Evolutionary conservation across 208 protist species (phyloP).

Genomic region (Paratrypanosoma confusum): DNA sequence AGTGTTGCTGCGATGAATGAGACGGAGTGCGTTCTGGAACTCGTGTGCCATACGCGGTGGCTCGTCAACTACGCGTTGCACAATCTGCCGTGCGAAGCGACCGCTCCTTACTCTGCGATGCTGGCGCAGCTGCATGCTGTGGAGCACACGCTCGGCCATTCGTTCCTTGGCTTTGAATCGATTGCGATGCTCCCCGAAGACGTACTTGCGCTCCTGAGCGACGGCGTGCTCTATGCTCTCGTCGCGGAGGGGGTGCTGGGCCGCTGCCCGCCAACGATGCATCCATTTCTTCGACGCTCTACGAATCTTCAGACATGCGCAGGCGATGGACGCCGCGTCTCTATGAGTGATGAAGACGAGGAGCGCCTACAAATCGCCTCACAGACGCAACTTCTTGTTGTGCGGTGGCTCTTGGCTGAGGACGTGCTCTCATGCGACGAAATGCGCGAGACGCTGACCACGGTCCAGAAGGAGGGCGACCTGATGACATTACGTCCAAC

Average conservation of each 20-base stretch:
- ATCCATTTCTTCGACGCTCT: constrained; percentile 41
- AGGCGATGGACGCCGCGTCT: neutral
- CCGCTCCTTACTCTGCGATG: constrained; percentile 29
- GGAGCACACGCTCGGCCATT: constrained; percentile 7
- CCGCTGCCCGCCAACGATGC: constrained; percentile 58
- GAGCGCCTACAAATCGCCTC: neutral
- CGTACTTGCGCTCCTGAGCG: constrained; percentile 25
- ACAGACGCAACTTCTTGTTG: constrained; percentile 14
- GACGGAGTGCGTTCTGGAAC: constrained; percentile 60
- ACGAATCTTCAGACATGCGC: neutral
- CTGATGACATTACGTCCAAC: constrained; percentile 6
- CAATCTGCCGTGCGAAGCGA: constrained; percentile 27
- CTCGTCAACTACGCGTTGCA: constrained; percentile 26
- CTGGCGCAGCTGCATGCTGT: constrained; percentile 5
- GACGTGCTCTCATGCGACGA: constrained; percentile 15
- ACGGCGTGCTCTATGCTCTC: constrained; percentile 51
- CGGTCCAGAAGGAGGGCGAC: constrained; percentile 1
- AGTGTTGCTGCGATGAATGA: too few species aligned
- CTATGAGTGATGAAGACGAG: neutral
- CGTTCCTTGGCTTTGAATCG: constrained; percentile 15
- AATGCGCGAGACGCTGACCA: constrained; percentile 15
- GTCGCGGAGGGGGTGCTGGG: constrained; percentile 56
- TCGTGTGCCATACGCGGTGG: constrained; percentile 62
- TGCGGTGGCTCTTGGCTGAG: constrained; percentile 31
- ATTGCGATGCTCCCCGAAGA: constrained; percentile 29